These are phyloP conservation scores for Pichia sp. DNA, from an alignment of 1,139 yeast species.

Conservation along the genomic window DNA sequence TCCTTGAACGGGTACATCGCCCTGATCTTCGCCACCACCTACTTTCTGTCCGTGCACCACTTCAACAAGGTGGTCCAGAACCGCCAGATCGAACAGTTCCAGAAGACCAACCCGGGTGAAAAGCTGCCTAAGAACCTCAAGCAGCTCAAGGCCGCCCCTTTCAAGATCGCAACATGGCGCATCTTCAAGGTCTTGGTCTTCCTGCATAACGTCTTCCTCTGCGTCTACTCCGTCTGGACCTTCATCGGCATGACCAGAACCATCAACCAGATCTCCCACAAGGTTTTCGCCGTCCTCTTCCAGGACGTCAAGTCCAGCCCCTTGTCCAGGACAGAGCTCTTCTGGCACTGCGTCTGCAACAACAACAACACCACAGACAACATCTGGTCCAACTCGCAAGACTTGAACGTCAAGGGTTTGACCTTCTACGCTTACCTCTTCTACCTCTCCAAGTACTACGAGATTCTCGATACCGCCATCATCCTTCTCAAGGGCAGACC, in stretches of 20 bases:
- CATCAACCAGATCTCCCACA: conserved; percentile 36
- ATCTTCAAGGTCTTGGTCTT: conserved; percentile 55
- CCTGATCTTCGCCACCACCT: conserved; percentile 53
- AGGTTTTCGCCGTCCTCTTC: conserved; percentile 30
- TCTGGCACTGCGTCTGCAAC: conserved; percentile 65
- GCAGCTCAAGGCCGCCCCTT: conserved; percentile 54
- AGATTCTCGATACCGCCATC: conserved; percentile 64
- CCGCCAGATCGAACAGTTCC: conserved; percentile 29
- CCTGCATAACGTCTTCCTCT: conserved; percentile 58
- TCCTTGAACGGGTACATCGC: conserved; percentile 46
- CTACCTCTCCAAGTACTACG: conserved; percentile 69
- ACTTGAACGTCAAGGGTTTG: conserved; percentile 40
- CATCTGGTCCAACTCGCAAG: conserved; percentile 41
- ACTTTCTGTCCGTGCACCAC: conserved; percentile 57
- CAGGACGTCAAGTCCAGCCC: conserved; percentile 14
- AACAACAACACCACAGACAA: conserved; percentile 42
- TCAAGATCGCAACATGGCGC: conserved; percentile 42
- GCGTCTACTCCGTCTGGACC: conserved; percentile 69
- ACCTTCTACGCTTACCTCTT: conserved; percentile 63
- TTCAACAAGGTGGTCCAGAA: conserved; percentile 39
- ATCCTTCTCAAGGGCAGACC: conserved; percentile 68
- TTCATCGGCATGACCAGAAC: conserved; percentile 61
- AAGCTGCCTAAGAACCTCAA: conserved; percentile 27
- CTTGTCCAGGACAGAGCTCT: conserved; percentile 30
- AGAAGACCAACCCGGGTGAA: conserved; percentile 22